These are phyloP conservation scores for Aspergillus sp. DNA, from an alignment of 2,329 filamentous ascomycete genomes.

Conservation along the genomic window DNA sequence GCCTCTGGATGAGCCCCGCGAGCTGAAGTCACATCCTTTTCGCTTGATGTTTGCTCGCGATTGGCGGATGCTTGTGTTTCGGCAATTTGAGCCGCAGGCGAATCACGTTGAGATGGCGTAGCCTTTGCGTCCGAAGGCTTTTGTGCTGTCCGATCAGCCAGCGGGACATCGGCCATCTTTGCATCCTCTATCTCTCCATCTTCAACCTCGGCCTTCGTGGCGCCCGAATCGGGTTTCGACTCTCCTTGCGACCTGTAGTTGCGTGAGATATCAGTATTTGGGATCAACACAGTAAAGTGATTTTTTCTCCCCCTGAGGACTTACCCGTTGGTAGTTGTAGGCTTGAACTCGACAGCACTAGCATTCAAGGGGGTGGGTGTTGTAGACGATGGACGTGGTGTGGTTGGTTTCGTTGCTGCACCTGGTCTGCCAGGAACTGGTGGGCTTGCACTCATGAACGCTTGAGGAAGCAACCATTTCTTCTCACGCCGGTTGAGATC, in stretches of 20 bases:
- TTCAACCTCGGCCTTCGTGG: conserved; percentile 43
- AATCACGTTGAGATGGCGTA: conserved; percentile 15
- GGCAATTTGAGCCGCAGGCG: conserved; percentile 12
- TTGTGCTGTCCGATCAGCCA: conserved; percentile 15
- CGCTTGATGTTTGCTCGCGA: conserved; percentile 14
- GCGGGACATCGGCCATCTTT: conserved; percentile 41
- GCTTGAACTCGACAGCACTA: conserved; percentile 45
- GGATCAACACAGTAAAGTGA: neutral
- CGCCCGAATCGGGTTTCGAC: conserved; percentile 22
- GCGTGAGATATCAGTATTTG: conserved; percentile 23
- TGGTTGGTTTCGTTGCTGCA: conserved; percentile 28
- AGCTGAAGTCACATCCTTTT: conserved; percentile 14
- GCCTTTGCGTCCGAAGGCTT: conserved; percentile 21
- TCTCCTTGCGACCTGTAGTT: conserved; percentile 32
- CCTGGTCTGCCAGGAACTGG: conserved; percentile 19
- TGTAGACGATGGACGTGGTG: conserved; percentile 31
- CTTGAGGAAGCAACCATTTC: conserved; percentile 52
- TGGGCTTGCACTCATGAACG: conserved; percentile 44
- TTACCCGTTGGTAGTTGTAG: conserved; percentile 36
- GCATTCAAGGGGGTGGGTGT: conserved; percentile 44
- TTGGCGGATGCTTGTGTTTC: conserved; percentile 8
- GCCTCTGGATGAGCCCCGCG: conserved; percentile 17
- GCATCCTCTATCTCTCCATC: conserved; percentile 52
- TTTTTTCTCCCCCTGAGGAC: conserved; percentile 22
- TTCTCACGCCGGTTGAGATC: conserved; percentile 52